phyloP scores from a whole-genome alignment of 2,329 filamentous ascomycete species.

The Didymella arachidicola region DNA sequence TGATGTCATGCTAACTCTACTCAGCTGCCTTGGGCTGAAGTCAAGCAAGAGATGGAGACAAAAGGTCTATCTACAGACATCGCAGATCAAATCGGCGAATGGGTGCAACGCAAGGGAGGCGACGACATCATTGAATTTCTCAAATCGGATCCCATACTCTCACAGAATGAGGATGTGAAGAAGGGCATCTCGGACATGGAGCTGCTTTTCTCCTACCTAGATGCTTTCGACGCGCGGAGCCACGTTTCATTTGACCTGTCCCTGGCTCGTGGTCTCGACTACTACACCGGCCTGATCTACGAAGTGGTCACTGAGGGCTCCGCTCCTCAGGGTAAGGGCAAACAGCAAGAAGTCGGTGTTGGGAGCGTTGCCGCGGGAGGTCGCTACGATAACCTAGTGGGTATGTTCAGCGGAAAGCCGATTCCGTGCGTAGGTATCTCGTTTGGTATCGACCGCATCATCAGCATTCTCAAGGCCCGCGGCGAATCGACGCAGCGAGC shows the following conservation, averaged over 20 bases:
- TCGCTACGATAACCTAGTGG: slow-evolving; percentile 90
- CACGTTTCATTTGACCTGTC: slow-evolving; percentile 88
- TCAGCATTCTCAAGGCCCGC: slow-evolving; percentile 85
- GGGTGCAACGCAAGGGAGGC: slow-evolving; percentile 78
- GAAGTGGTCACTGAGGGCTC: slow-evolving; percentile 86
- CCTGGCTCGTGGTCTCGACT: slow-evolving; percentile 88
- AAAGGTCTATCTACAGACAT: slow-evolving; percentile 80
- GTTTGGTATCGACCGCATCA: slow-evolving; percentile 95
- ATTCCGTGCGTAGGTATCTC: slow-evolving; percentile 93
- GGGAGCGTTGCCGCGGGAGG: slow-evolving; percentile 90
- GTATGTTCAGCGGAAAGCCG: slow-evolving; percentile 90
- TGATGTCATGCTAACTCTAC: slow-evolving; percentile 22
- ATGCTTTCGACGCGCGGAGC: slow-evolving; percentile 75
- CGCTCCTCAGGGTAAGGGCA: slow-evolving; percentile 57
- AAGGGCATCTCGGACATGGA: slow-evolving; percentile 82
- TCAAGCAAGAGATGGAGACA: slow-evolving; percentile 92
- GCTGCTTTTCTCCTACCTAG: slow-evolving; percentile 81
- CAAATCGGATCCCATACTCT: slow-evolving; percentile 34
- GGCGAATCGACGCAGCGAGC: slow-evolving; percentile 68
- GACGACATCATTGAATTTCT: slow-evolving; percentile 69
- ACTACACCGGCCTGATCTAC: slow-evolving; percentile 90
- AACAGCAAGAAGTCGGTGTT: slow-evolving; percentile 67
- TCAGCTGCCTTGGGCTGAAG: slow-evolving; percentile 78
- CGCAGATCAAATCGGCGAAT: slow-evolving; percentile 87
- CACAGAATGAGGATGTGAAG: slow-evolving; percentile 72